Percentiles rank a stretch among this genome's conserved stretches.
Evolutionary conservation across 2,329 filamentous ascomycete genomes (phyloP).

Genomic region (Phialophora verrucosa): DNA sequence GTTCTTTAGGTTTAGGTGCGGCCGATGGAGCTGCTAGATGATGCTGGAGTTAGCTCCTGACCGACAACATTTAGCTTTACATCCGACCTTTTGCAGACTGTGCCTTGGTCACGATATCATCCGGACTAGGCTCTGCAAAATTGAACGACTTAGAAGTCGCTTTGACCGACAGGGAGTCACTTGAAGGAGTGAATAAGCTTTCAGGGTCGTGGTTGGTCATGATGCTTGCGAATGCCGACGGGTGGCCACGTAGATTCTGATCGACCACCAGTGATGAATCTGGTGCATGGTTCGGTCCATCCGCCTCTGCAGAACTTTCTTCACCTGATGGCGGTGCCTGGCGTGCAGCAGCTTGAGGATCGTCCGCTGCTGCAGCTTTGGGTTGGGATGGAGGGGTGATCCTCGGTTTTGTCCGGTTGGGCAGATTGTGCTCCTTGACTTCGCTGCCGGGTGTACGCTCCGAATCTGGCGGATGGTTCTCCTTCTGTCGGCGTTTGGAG

Average conservation of each 20-base stretch:
- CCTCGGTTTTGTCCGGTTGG: constrained; percentile 38
- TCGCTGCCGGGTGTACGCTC: background rate
- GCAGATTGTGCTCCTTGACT: constrained; percentile 32
- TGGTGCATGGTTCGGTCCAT: background rate
- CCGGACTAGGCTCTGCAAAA: constrained; percentile 86
- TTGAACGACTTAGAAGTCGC: constrained; percentile 52
- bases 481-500: constrained; percentile 76
- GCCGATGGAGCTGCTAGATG: constrained; percentile 43
- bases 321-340: background rate
- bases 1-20: constrained; percentile 49
- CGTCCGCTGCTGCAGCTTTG: constrained; percentile 1
- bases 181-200: constrained; percentile 5
- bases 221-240: constrained; percentile 39
- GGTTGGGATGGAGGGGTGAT: constrained; percentile 36
- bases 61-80: constrained; percentile 40
- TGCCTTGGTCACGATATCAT: constrained; percentile 84
- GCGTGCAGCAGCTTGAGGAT: background rate
- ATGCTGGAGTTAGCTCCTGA: constrained; percentile 43
- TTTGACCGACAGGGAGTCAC: constrained; percentile 18
- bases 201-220: constrained; percentile 31
- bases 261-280: constrained; percentile 10
- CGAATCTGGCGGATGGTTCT: constrained; percentile 54
- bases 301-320: background rate
- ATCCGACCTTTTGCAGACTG: constrained; percentile 76
- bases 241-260: constrained; percentile 29